Base-by-base conservation (phyloP, 768 basidiomycete genomes). In the Asterophora parasitica region DNA sequence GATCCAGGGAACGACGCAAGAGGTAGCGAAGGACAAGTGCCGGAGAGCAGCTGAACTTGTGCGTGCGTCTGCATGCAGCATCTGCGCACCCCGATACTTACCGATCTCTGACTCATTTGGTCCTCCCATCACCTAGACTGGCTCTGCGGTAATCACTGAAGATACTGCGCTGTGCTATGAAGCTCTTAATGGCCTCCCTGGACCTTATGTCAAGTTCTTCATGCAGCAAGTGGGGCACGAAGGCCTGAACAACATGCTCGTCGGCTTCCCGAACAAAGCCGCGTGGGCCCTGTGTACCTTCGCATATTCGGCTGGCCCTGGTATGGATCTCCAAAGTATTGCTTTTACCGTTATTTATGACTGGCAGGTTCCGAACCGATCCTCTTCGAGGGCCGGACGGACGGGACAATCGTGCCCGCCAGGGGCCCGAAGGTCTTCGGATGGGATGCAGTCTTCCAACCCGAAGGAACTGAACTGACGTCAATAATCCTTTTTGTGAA, bases 131-230 rank as follows among this genome's bases (percentile, higher is more conserved):
- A 3, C 10, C 31, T 49, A 78, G 77, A 61, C 76, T 34, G 68
- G 68, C 7, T 69, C 71, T 0, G 73, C 78, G 11, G 78, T 76
- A 46, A 74, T 79, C 57, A 92, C 90, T 0, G 92, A 99, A 69
- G 96, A 99, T 63, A 99, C 96, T 0, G 92, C 96, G 0, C 78
- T 99, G 5, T 90, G 86, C 55, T 98, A 91, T 60, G 80, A 83
- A 51, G 93, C 96, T 0, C 71, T 98, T 13, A 79, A 84, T 15
- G 95, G 92, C 0, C 78, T 99, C 3, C 96, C 96, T 1, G 96
- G 96, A 0, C 95, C 95, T 0, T 99, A 95, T 68, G 94, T 99
- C 74, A 99, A 99, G 60, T 75, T 90, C 54, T 99, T 99, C 65
- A 69, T 97, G 65, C 74, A 76, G 36, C 76, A 75, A 19, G 65